Conservation (phyloP, 2,329 filamentous ascomycete genomes). For the Colletotrichum navitas region DNA sequence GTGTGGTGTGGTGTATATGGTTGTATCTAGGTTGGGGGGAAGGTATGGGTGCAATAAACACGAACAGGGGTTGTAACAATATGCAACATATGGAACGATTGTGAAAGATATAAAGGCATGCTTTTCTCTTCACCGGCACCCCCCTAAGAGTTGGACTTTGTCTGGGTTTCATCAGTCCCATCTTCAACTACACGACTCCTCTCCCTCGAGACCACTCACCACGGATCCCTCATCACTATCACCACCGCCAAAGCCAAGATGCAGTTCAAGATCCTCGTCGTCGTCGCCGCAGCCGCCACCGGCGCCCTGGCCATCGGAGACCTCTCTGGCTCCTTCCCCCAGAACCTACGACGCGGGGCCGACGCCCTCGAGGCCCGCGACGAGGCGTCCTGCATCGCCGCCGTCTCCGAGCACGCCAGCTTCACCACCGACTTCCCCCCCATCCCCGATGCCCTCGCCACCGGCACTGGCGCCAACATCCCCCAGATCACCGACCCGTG, state of each 20-base stretch:
- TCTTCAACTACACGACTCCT: background rate
- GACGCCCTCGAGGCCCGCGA: constrained; percentile 28
- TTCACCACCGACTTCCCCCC: constrained; percentile 42
- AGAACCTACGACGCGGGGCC: constrained; percentile 17
- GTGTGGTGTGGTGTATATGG: too few relatives aligned
- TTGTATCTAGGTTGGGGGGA: background rate
- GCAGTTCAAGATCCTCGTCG: constrained; percentile 37
- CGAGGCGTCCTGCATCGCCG: constrained; percentile 30
- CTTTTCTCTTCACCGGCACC: background rate
- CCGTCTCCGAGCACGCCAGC: constrained; percentile 38
- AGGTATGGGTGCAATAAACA: background rate
- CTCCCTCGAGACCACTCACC: background rate
- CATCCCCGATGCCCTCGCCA: constrained; percentile 42
- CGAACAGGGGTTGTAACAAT: background rate
- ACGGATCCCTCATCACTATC: background rate
- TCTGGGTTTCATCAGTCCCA: background rate
- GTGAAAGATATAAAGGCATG: background rate
- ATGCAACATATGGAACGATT: background rate
- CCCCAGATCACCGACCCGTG: constrained; percentile 44
- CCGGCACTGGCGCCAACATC: constrained; percentile 43
- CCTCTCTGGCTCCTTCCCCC: constrained; percentile 27
- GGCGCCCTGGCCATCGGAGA: constrained; percentile 28
- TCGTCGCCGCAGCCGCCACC: constrained; percentile 19
- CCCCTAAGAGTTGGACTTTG: background rate
- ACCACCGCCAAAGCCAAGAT: constrained; percentile 13